These are phyloP conservation scores for Wallacemonas rigidus DNA, from an alignment of 208 protist genomes.

Conservation along the genomic window DNA sequence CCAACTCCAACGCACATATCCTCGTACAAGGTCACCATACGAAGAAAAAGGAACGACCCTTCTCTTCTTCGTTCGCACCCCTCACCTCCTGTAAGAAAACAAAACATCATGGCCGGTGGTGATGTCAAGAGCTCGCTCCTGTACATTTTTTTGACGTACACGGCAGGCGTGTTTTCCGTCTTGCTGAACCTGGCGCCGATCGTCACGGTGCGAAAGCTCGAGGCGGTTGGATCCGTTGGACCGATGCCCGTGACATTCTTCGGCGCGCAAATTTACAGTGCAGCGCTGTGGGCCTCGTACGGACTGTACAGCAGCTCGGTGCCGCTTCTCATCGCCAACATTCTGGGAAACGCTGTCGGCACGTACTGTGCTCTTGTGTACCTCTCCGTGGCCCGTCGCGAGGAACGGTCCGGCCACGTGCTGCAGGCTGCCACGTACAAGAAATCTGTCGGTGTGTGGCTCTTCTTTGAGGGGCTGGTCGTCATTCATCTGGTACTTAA, in stretches of 20 bases:
- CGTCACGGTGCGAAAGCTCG: conserved; percentile 46
- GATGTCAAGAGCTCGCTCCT: conserved; percentile 23
- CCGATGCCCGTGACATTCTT: conserved; percentile 61
- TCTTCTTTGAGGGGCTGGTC: conserved; percentile 39
- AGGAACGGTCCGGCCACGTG: conserved; percentile 44
- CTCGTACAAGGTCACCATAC: no score
- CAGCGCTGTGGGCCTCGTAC: conserved; percentile 59
- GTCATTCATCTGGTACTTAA: conserved; percentile 32
- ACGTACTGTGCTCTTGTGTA: conserved; percentile 64
- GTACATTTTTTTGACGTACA: conserved; percentile 49
- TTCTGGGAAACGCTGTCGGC: conserved; percentile 52
- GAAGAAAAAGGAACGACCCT: no score
- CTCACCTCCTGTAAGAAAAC: conserved; percentile 11
- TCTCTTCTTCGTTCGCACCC: no score
- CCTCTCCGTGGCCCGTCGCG: conserved; percentile 50
- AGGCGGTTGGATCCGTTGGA: conserved; percentile 50
- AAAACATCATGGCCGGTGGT: conserved; percentile 27
- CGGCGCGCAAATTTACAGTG: conserved; percentile 58
- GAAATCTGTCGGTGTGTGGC: conserved; percentile 39
- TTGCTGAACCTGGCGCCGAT: conserved; percentile 53
- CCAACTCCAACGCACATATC: no score
- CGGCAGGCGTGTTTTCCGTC: conserved; percentile 45
- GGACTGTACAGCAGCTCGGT: conserved; percentile 39
- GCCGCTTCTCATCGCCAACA: conserved; percentile 52
- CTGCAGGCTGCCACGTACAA: conserved; percentile 58